Base-by-base conservation (phyloP, 2,329 filamentous ascomycete species). In the Paraconiothyrium brasiliense region DNA sequence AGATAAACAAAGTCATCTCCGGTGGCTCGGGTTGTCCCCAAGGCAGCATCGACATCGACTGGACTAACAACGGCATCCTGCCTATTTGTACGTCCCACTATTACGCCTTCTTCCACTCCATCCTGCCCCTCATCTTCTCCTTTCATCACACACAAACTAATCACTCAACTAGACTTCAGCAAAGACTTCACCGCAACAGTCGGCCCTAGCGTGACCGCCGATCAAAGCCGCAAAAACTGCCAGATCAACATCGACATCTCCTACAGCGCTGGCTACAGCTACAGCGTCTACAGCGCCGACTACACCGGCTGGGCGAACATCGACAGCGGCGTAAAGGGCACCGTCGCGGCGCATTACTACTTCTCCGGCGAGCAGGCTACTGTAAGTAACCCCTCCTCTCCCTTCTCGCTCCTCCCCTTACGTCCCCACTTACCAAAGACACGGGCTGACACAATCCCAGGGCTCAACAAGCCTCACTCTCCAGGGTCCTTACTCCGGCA, bases 401-500 rank as follows among this genome's bases (percentile, higher is more conserved):
- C 20, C 22, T 24, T 24, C 34, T 20, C 24, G 7, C 22, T 3
- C 22, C 20, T 37, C 13, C 39, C 16, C n/a, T 41, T n/a, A 7
- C 9, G 39, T n/a, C 16, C 16, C 14, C 4, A 41, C 4, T 7
- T 30, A 27, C 2, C 16, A 2, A 44, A 22, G 32, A 11, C 10
- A 35, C 8, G n/a, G 46, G 20, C 39, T 54, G 24, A 41, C 11
- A 10, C 3, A 22, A 9, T 6, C 9, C 41, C 51, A 63, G 54
- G 32, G 44, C 24, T 35, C 51, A 9, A 58, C 52, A 20, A 11
- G 37, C 41, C 35, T 35, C 16, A 13, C 30, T n/a, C 44, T 84
- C 71, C 67, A 68, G 5, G 83, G 83, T 20, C 83, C 82, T 16
- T 78, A 71, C 57, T 73, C 74, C 41, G 76, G 69, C n/a, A 67